Percentiles rank a stretch among this genome's conserved stretches.
These are phyloP conservation scores for Penicillium palitans DNA, from an alignment of 2,329 filamentous ascomycete genomes.

Conservation along the genomic window DNA sequence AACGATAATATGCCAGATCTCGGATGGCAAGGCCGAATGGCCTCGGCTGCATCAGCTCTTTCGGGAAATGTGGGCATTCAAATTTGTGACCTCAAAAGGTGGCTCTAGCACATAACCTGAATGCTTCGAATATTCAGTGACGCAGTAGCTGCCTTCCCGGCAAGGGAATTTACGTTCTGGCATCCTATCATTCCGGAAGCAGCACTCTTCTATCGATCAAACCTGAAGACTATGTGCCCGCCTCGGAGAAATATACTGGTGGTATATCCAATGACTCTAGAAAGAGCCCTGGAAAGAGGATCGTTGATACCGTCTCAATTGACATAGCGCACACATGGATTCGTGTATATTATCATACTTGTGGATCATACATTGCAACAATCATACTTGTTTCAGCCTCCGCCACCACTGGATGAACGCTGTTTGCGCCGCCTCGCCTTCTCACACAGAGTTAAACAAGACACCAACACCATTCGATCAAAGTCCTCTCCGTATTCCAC, in stretches of 20 bases:
- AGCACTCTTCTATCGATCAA: background rate
- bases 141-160: background rate
- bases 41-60: too few species aligned
- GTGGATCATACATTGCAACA: background rate
- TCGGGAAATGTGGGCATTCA: background rate
- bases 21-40: too few species aligned
- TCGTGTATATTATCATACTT: conserved; percentile 2
- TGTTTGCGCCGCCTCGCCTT: conserved; percentile 15
- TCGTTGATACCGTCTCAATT: background rate
- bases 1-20: background rate
- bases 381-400: conserved; percentile 7
- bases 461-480: conserved; percentile 21
- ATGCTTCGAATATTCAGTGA: background rate
- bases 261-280: background rate
- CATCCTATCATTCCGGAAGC: background rate
- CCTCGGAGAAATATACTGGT: background rate
- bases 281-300: background rate
- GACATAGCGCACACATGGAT: background rate
- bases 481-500: conserved; percentile 18
- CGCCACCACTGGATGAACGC: conserved; percentile 11
- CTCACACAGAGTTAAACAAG: conserved; percentile 19
- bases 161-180: background rate
- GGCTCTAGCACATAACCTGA: background rate
- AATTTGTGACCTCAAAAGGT: background rate
- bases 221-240: background rate